Evolutionary conservation across 805 yeast species (phyloP), one percentile per base, ranked within the genome.

Genomic region (Schwanniomyces yamadae): DNA sequence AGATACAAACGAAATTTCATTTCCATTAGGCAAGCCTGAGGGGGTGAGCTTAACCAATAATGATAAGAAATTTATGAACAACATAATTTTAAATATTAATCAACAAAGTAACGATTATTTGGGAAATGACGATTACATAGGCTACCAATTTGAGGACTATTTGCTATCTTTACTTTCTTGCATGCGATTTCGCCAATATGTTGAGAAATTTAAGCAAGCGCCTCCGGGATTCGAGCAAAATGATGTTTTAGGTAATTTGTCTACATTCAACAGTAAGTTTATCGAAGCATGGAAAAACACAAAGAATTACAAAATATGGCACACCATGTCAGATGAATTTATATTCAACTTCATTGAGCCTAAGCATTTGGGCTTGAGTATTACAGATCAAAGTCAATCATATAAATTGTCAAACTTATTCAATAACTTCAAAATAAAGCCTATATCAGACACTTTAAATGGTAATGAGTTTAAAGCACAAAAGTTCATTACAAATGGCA

Each of bases 101-200:
- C 59, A 57, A 5, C 39, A 46, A n/a, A 46, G 44, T 12, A 63
- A 60, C 23, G 54, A 55, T 16, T 68, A 49, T 43, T 39, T 63
- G 8, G 70, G 73, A 5, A 63, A 60, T 46, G 98, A 93, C 50
- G 99, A 93, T 59, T 87, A 82, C 52, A 81, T 93, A 21, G 65
- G 98, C 34, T 75, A 80, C 61, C 88, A 81, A 50, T 90, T 91
- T 59, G 99, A 93, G 54, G 97, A 90, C 50, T 93, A 93, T 53
- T 60, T 90, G 17, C 73, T 84, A 40, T 87, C 95, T 8, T 57
- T 93, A 44, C 56, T 91, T 16, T 70, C 95, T 0, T 72, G 85
- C 17, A 79, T 77, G 15, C 84, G 95, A 57, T 84, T 81, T 48
- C 75, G 75, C 45, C 78, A 72, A 33, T 87, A 82, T 50, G 47